Evolutionary conservation across 2,329 filamentous ascomycete genomes (phyloP).

Genomic region (Chaetomiaceae sp.): DNA sequence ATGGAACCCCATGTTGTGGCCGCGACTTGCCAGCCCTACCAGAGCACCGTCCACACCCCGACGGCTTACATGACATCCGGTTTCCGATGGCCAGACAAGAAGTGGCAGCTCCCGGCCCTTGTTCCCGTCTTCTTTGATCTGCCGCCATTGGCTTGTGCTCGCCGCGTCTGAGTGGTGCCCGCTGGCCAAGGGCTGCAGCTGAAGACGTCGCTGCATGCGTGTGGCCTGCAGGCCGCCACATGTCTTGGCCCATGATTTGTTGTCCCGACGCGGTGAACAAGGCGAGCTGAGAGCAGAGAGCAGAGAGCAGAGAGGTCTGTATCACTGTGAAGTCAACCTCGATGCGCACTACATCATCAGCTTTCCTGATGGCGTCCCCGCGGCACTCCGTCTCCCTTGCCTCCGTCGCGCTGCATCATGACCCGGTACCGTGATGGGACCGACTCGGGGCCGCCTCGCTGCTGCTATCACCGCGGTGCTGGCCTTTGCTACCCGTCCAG

Average conservation of each 20-base stretch:
- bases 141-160: background rate
- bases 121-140: background rate
- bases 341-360: background rate
- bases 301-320: background rate
- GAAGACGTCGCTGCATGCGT: slow-evolving; percentile 17
- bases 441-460: slow-evolving; percentile 13
- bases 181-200: slow-evolving; percentile 6
- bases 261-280: slow-evolving; percentile 15
- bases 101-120: background rate
- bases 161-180: slow-evolving; percentile 3
- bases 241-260: slow-evolving; percentile 20
- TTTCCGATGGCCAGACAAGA: background rate
- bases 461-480: background rate
- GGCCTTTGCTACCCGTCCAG: background rate
- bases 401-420: slow-evolving; percentile 16
- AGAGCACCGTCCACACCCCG: background rate
- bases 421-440: slow-evolving; percentile 19
- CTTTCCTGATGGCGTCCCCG: background rate
- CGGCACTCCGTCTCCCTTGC: background rate
- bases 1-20: too few species aligned
- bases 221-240: slow-evolving; percentile 15
- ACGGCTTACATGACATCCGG: slow-evolving; percentile 6
- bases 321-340: slow-evolving; percentile 5
- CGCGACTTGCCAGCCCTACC: background rate
- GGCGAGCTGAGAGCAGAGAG: too few species aligned